Evolutionary conservation across 1,284 basidiomycete species (phyloP), one percentile per base, ranked within the genome.

Genomic region (Pholiota adiposa): DNA sequence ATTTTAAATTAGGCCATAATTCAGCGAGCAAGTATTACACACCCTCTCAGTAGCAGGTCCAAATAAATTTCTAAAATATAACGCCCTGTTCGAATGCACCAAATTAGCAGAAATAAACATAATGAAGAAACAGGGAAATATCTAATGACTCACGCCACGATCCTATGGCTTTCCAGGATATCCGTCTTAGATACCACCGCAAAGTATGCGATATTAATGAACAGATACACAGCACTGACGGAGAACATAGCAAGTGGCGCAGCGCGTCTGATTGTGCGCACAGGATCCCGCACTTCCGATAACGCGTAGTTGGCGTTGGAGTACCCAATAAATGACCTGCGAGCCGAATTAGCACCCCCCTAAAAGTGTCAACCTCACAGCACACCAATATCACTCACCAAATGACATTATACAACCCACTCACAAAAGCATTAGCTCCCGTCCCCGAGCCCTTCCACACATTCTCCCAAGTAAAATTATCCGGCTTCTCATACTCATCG

Each of bases 251-350:
- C 88, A 4, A 88, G 66, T 0, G 89, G 87, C 3, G 84, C 87
- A 0, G 88, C 89, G 4, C 79, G 73, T 68, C 85, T 88, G 67
- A 91, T 83, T 0, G 89, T 90, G 33, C 79, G 78, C 4, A 89
- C 79, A 1, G 89, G 89, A 64, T 90, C 78, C 23, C 79, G 80
- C 12, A 89, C 77, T 67, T 91, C 88, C 3, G 87, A 88, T 2
- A 91, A 75, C 0, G 85, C 86, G 62, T 89, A 90, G 67, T 90
- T 90, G 14, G 86, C 87, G 58, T 87, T 89, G 0, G 84, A 83
- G 67, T 89, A 91, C 0, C 89, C 89, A 52, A 82, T 79, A 68
- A 84, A 89, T 0, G 86, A 87, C 88, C 87, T 89, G 21, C 29
- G 11, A 46, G 23, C n/a, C n/a, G n/a, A n/a, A n/a, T n/a, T n/a